A percentile compares a stretch with the other conserved stretches of the same genome.
phyloP scores from a whole-genome alignment of 352 stramenopile species.

The Globisporangium perplexum region DNA sequence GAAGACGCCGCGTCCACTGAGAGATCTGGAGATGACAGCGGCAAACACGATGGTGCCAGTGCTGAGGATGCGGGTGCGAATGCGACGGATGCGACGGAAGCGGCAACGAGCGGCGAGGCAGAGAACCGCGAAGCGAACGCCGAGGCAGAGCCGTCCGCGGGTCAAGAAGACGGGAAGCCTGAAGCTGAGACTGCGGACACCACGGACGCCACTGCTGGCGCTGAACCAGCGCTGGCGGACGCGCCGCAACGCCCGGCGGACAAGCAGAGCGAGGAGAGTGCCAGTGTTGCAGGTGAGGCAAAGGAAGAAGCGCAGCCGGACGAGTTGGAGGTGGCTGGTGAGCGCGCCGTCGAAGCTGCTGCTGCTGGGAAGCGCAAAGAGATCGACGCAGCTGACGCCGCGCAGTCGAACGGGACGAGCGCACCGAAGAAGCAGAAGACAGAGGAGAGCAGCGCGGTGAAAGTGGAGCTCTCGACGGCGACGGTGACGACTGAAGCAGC shows the following conservation, averaged over 20 bases:
- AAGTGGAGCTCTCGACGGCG: background rate
- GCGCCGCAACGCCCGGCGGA: background rate
- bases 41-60: background rate
- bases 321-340: background rate
- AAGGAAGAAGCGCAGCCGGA: background rate
- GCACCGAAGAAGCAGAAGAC: constrained; percentile 11
- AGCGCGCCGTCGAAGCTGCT: background rate
- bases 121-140: background rate
- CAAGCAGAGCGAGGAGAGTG: background rate
- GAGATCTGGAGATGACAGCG: background rate
- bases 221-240: background rate
- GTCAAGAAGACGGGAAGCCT: background rate
- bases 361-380: constrained; percentile 8
- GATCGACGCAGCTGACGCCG: background rate
- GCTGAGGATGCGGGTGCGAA: background rate
- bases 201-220: background rate
- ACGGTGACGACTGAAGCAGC: background rate
- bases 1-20: background rate
- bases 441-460: constrained; percentile 1
- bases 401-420: background rate
- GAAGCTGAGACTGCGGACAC: background rate
- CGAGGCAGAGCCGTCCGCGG: background rate
- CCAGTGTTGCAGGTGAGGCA: background rate
- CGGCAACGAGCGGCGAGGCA: background rate
- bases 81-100: background rate